Percentiles rank a stretch among this genome's conserved stretches.
Conservation (phyloP, 2,329 filamentous ascomycete genomes). For the Phoma sp. region DNA sequence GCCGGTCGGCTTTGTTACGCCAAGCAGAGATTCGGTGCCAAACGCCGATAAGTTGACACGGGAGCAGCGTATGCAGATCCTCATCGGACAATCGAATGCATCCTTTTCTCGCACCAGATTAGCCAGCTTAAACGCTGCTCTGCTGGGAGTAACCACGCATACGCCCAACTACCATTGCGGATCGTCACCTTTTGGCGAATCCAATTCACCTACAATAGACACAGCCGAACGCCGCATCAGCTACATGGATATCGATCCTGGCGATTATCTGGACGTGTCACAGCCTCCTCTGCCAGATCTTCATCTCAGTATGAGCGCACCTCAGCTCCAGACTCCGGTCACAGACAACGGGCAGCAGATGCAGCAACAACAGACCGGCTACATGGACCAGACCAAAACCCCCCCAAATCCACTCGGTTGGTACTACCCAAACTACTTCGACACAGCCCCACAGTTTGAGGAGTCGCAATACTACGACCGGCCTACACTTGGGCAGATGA, state of each 20-base stretch:
- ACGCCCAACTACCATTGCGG: constrained; percentile 31
- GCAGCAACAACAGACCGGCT: constrained; percentile 29
- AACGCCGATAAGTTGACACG: constrained; percentile 39
- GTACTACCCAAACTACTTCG: constrained; percentile 46
- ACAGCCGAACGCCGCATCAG: constrained; percentile 40
- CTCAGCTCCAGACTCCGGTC: constrained; percentile 26
- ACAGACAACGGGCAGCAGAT: constrained; percentile 29
- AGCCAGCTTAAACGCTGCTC: constrained; percentile 40
- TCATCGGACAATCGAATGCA: constrained; percentile 40
- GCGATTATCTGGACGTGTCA: constrained; percentile 35
- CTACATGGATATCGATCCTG: constrained; percentile 48
- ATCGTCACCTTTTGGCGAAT: constrained; percentile 33
- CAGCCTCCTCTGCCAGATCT: constrained; percentile 39
- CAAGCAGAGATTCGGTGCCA: constrained; percentile 44
- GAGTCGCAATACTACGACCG: constrained; percentile 46
- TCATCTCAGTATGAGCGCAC: constrained; percentile 29
- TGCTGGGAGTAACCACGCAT: constrained; percentile 32
- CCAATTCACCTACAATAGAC: constrained; percentile 34
- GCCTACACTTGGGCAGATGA: constrained; percentile 43
- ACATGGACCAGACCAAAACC: constrained; percentile 37
- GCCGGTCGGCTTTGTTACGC: constrained; percentile 42
- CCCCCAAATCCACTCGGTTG: constrained; percentile 39
- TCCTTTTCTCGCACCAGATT: constrained; percentile 35
- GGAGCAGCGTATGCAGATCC: constrained; percentile 45
- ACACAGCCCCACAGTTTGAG: constrained; percentile 42